A percentile compares a stretch with the other conserved stretches of the same genome.
Conservation (phyloP, 2,329 filamentous ascomycete species). For the Fusarium camptoceras region DNA sequence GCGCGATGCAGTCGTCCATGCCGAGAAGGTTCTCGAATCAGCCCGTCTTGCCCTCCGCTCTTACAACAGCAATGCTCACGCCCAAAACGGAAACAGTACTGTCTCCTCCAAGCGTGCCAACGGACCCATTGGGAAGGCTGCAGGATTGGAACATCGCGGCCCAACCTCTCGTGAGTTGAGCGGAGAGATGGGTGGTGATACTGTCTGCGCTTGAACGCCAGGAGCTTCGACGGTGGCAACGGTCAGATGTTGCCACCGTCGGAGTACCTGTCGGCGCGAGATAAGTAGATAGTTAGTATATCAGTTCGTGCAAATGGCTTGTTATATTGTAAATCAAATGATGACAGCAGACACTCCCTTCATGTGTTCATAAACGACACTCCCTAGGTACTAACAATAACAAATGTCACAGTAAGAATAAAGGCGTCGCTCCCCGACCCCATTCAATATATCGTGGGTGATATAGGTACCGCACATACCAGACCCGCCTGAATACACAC, state of each 20-base stretch:
- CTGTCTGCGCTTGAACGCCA: slow-evolving; percentile 48
- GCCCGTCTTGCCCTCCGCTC: slow-evolving; percentile 57
- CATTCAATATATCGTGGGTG: neutral
- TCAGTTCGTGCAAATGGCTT: slow-evolving; percentile 19
- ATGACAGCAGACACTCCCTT: slow-evolving; percentile 8
- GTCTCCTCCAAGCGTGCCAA: slow-evolving; percentile 35
- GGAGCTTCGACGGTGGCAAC: slow-evolving; percentile 12
- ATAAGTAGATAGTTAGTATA: slow-evolving; percentile 13
- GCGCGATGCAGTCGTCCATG: slow-evolving; percentile 57
- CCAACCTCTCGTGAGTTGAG: slow-evolving; percentile 66
- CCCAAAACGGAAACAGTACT: slow-evolving; percentile 34
- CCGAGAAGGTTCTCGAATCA: slow-evolving; percentile 61
- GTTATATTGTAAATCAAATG: slow-evolving; percentile 5
- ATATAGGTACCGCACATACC: neutral
- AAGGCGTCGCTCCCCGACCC: neutral
- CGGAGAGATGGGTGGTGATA: slow-evolving; percentile 74
- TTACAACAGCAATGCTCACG: slow-evolving; percentile 47
- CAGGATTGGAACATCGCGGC: slow-evolving; percentile 54
- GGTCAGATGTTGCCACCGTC: slow-evolving; percentile 21
- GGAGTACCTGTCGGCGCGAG: slow-evolving; percentile 23
- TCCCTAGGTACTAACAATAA: neutral
- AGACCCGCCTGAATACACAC: slow-evolving; percentile 4
- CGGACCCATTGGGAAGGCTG: slow-evolving; percentile 43
- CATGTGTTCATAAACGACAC: slow-evolving; percentile 12
- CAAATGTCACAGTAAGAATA: neutral